Evolutionary conservation across 345 rosid species (phyloP).

Genomic region (Citrus unshiu): DNA sequence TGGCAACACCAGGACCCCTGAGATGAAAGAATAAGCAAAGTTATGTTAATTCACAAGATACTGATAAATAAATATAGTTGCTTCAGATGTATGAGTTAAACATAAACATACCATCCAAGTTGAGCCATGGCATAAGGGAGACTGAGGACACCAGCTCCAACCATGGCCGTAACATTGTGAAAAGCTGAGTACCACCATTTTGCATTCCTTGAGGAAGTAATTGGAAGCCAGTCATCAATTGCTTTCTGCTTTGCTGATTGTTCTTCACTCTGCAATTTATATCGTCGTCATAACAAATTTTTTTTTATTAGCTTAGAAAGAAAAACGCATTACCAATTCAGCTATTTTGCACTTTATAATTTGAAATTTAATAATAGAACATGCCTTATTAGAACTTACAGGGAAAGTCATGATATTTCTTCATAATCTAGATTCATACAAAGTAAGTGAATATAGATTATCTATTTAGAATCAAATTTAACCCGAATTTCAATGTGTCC

Average conservation of each 20-base stretch:
- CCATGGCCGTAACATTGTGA: slow-evolving; percentile 94
- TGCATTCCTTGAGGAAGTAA: slow-evolving; percentile 67
- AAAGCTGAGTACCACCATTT: slow-evolving; percentile 94
- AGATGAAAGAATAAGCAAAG: background rate
- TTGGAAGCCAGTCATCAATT: slow-evolving; percentile 76
- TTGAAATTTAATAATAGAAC: too few species aligned
- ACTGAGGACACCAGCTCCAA: slow-evolving; percentile 85
- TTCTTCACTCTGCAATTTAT: slow-evolving; percentile 24
- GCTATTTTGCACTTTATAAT: too few species aligned
- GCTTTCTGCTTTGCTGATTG: slow-evolving; percentile 44
- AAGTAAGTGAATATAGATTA: too few species aligned
- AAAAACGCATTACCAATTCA: too few species aligned
- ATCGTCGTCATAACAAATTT: background rate
- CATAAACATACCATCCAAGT: slow-evolving; percentile 62
- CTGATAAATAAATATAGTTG: background rate
- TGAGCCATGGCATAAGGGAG: slow-evolving; percentile 78
- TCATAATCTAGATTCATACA: too few species aligned
- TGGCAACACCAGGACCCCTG: slow-evolving; percentile 79
- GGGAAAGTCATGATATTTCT: too few species aligned
- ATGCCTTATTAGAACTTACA: too few species aligned
- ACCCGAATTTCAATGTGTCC: too few species aligned
- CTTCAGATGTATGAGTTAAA: background rate
- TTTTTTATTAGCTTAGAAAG: background rate
- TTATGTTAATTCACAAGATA: background rate
- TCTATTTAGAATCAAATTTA: too few species aligned